Percentiles rank a stretch among this genome's conserved stretches.
These are phyloP conservation scores for Hypoxylon sp. DNA, from an alignment of 2,329 filamentous ascomycete genomes.

Conservation along the genomic window DNA sequence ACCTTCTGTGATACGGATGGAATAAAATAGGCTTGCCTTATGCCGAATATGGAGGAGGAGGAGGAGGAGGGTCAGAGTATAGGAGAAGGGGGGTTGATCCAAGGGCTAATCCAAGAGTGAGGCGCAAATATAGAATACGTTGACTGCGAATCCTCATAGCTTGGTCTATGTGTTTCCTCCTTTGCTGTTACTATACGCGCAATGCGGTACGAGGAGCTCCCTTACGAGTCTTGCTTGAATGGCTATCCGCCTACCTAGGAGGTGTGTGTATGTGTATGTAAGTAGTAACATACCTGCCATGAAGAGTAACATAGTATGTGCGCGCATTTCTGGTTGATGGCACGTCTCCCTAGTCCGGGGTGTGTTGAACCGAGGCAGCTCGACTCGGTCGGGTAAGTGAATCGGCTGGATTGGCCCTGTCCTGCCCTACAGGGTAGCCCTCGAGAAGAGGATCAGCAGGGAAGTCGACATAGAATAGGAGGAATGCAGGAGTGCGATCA, in stretches of 20 bases:
- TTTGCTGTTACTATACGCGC: background rate
- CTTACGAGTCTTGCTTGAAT: constrained; percentile 16
- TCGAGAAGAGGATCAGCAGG: background rate
- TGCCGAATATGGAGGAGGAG: background rate
- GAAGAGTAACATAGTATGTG: too few relatives aligned
- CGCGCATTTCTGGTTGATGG: constrained; percentile 1
- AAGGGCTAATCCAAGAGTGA: background rate
- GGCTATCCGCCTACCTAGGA: too few relatives aligned
- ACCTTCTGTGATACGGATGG: background rate
- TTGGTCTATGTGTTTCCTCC: background rate
- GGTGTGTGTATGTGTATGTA: background rate
- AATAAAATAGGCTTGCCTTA: too few relatives aligned
- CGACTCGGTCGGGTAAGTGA: constrained; percentile 21
- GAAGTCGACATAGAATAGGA: background rate
- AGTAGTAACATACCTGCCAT: too few relatives aligned
- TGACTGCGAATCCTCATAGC: background rate
- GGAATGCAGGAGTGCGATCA: constrained; percentile 4
- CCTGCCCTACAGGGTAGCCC: constrained; percentile 1
- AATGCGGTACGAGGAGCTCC: background rate
- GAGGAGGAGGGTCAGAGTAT: too few relatives aligned
- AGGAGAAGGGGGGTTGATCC: too few relatives aligned
- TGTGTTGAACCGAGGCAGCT: constrained; percentile 20
- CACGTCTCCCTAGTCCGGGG: constrained; percentile 14
- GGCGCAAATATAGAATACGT: background rate
- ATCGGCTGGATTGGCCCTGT: constrained; percentile 8